Evolutionary conservation across 2,329 filamentous ascomycete genomes (phyloP).

Genomic region (Chrysoporthe puriensis): DNA sequence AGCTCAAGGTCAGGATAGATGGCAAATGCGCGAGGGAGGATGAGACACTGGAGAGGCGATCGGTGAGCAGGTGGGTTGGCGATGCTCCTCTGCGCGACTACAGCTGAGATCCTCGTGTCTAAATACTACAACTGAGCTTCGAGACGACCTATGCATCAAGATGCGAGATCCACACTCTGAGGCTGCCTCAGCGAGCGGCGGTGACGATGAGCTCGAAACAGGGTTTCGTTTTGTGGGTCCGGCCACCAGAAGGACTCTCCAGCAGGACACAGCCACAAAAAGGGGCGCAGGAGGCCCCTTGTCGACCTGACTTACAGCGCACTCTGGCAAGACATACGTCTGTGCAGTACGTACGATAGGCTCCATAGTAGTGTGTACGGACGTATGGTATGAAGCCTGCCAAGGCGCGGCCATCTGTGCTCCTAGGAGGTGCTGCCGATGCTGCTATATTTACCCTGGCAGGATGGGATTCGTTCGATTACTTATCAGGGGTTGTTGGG

Average conservation of each 20-base stretch:
- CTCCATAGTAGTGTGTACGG: too few species aligned
- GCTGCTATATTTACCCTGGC: too few species aligned
- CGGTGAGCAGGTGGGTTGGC: background rate
- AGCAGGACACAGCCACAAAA: conserved; percentile 12
- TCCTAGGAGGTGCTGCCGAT: background rate
- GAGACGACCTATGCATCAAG: background rate
- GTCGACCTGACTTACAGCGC: conserved; percentile 6
- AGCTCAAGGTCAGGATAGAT: background rate
- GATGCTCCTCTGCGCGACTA: background rate
- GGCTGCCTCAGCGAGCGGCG: conserved; percentile 9
- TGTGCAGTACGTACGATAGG: too few species aligned
- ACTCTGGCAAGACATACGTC: background rate
- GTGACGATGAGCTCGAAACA: conserved; percentile 5
- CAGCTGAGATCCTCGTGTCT: background rate
- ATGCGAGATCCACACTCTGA: background rate
- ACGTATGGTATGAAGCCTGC: background rate
- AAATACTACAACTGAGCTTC: background rate
- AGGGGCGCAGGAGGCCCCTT: conserved; percentile 10
- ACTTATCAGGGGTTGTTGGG: background rate
- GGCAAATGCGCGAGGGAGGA: background rate
- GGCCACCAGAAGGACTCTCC: background rate
- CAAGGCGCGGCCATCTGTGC: background rate
- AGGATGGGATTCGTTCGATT: background rate
- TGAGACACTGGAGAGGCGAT: background rate
- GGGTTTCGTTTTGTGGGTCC: conserved; percentile 7